phyloP scores from a whole-genome alignment of 1,284 basidiomycete species.

The Microbotryum saponariae region DNA sequence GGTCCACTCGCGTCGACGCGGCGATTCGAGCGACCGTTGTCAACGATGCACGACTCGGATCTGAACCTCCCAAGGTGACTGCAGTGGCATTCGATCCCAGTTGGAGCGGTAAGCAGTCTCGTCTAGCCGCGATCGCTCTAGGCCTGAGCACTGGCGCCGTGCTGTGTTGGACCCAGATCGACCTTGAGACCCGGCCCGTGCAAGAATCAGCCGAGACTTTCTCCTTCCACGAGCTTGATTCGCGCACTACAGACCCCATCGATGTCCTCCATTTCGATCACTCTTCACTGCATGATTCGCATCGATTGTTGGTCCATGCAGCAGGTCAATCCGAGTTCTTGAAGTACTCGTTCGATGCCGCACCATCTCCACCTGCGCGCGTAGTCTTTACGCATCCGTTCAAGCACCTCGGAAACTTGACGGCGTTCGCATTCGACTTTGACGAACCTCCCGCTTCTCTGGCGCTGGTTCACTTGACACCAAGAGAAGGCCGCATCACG shows the following conservation, averaged over 20 bases:
- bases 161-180: slow-evolving; percentile 18
- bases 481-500: neutral
- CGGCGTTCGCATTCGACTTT: slow-evolving; percentile 28
- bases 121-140: slow-evolving; percentile 16
- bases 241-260: neutral
- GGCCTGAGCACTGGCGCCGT: slow-evolving; percentile 25
- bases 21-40: neutral
- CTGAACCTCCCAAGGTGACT: neutral
- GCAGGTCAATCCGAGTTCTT: neutral
- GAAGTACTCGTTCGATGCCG: slow-evolving; percentile 2
- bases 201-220: slow-evolving; percentile 1
- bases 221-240: neutral
- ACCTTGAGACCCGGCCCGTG: neutral
- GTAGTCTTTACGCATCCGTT: slow-evolving; percentile 13
- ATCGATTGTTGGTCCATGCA: slow-evolving; percentile 11
- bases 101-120: slow-evolving; percentile 11
- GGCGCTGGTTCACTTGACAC: neutral
- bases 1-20: slow-evolving; percentile 13
- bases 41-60: neutral
- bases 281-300: too few species aligned
- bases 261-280: neutral
- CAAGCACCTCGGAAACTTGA: slow-evolving; percentile 13
- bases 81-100: slow-evolving; percentile 24
- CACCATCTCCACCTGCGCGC: neutral
- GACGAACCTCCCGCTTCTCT: slow-evolving; percentile 2